Evolutionary conservation across 164 flowering plant genomes (phyloP), one percentile per base, ranked within the genome.

Genomic region (Annona squamosa): DNA sequence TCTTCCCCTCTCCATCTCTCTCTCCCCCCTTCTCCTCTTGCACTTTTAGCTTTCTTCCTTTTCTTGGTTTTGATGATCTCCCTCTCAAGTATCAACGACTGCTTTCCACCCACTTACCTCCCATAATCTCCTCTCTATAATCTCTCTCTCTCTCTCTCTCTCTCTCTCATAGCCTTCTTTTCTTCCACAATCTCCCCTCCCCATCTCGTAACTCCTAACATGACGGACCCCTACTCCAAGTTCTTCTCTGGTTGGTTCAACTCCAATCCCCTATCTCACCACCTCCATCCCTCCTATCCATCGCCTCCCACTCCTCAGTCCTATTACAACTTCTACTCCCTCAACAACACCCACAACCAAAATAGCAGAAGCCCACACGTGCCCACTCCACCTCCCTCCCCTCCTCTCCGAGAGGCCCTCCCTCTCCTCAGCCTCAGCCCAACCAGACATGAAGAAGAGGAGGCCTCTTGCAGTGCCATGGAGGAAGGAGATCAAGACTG

Each of bases 371-470:
- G 19, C 57, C 59, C 59, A 5, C 16, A 5, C 17, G 44, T 63
- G 2, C 62, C 68, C 4, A 63, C 68, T 10, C 68, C 73, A 71
- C 74, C 97, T 5, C 81, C 90, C 2, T 90, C 97, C 68, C 95
- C 97, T 44, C 97, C 97, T 48, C 81, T 86, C 10, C 87, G 77
- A 80, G 92, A 89, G 82, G 92, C 95, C 48, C 93, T 93, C 41
- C 97, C 95, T 9, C 91, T 93, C 9, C 84, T 93, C 61, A 86
- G 84, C 72, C 76, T 84, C 65, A 86, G 89, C 85, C 97, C 98
- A 13, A 64, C 87, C 72, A 88, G 86, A 71, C 85, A 79, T 72
- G 70, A 76, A 4, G 65, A 71, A 45, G 67, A 66, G 41, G 79
- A 83, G 3, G 69, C 79, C 71, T 76, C 83, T 5, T 74, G 71